Conservation (phyloP, 139 green algal genomes). For the Picochlorum sp. region DNA sequence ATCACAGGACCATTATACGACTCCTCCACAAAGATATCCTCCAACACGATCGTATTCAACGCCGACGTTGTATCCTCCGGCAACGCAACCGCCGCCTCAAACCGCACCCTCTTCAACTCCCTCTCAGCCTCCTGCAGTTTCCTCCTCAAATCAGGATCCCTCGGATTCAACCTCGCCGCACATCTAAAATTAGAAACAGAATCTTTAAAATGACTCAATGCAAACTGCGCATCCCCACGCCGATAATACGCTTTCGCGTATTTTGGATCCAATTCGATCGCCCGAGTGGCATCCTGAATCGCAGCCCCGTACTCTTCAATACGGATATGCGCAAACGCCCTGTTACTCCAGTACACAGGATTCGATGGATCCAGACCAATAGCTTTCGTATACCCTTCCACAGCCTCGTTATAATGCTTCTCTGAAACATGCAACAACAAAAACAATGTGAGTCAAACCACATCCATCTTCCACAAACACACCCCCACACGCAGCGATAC, state of each 20-base stretch:
- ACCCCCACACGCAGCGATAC: not conserved
- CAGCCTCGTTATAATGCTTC: constrained; percentile 70
- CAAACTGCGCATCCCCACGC: constrained; percentile 77
- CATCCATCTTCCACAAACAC: not conserved
- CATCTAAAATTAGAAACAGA: constrained; percentile 83
- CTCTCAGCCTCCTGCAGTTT: constrained; percentile 86
- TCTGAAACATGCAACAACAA: constrained; percentile 36
- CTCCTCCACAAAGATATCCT: constrained; percentile 69
- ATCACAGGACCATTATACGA: constrained; percentile 77
- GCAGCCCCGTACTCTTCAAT: constrained; percentile 88
- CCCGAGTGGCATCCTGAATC: constrained; percentile 76
- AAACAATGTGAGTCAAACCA: not conserved
- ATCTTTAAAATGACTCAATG: constrained; percentile 79
- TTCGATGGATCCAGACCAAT: constrained; percentile 65
- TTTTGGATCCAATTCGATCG: constrained; percentile 72
- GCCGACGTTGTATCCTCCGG: constrained; percentile 35
- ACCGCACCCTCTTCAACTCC: constrained; percentile 74
- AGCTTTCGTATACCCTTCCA: constrained; percentile 75
- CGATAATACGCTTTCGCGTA: constrained; percentile 96
- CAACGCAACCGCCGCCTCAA: constrained; percentile 76
- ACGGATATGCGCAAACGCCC: constrained; percentile 76
- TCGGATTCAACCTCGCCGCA: constrained; percentile 61
- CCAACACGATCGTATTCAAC: constrained; percentile 54
- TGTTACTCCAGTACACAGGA: constrained; percentile 78
- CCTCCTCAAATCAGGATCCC: constrained; percentile 79